These are phyloP conservation scores for Suillus clintonianus DNA, from an alignment of 768 basidiomycete species.

Conservation along the genomic window DNA sequence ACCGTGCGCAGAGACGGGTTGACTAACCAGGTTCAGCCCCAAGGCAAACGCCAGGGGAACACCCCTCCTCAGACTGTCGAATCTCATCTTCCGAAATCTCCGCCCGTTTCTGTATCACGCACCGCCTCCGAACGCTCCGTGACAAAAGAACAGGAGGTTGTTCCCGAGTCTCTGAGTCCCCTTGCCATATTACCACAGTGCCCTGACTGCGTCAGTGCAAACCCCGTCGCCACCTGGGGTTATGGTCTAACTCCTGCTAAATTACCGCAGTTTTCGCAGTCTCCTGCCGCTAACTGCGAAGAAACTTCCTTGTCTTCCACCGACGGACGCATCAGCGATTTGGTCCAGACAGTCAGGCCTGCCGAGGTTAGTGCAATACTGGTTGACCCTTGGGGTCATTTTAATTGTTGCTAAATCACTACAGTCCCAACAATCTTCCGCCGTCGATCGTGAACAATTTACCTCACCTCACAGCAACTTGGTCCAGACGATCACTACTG, in stretches of 20 bases:
- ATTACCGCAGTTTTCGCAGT: not conserved
- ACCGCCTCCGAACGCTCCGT: not conserved
- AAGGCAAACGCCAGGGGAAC: not conserved
- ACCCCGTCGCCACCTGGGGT: not conserved
- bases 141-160: not conserved
- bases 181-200: not conserved
- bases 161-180: not conserved
- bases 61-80: not conserved
- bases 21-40: slow-evolving; percentile 3
- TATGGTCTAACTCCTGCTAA: not conserved
- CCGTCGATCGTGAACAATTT: not conserved
- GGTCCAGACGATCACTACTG: not conserved
- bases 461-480: not conserved
- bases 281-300: not conserved
- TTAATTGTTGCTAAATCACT: not conserved
- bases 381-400: not conserved
- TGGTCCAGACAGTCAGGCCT: not conserved
- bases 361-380: slow-evolving; percentile 4
- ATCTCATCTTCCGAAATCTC: not conserved
- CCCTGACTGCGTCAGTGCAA: not conserved
- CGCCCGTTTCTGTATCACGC: not conserved
- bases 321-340: too few relatives aligned
- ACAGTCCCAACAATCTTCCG: slow-evolving; percentile 2
- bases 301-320: not conserved
- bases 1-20: slow-evolving; percentile 35